Evolutionary conservation across 2,329 filamentous ascomycete genomes (phyloP), one percentile per base, ranked within the genome.

Genomic region (Parastagonospora nodorum): DNA sequence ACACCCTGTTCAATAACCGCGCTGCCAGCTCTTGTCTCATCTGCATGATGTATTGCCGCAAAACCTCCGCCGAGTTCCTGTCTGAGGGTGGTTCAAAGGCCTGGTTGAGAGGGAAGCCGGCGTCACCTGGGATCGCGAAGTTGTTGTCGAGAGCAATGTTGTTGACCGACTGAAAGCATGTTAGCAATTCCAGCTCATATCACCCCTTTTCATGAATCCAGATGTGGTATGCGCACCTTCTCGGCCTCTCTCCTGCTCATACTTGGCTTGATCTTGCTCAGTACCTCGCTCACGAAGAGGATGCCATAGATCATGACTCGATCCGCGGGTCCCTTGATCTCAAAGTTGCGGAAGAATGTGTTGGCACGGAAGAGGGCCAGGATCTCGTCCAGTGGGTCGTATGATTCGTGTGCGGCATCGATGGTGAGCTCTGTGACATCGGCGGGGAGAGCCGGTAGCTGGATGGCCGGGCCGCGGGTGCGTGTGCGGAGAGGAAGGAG

Each of bases 291-390:
- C 68, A 97, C 84, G 77, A 93, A 97, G 72, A 96, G 83, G 74
- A 97, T 99, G 57, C 93, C 93, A 78, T 99, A 99, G 69, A 97
- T 92, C 62, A 99, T 83, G 69, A 97, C 86, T 35, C 94, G 85
- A 77, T 99, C 94, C 51, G 94, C 93, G 24, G 91, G 89, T 11
- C 94, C 94, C 78, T 96, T 93, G 80, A 97, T 96, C 82, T 97
- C 94, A 69, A 99, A 99, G 83, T 97, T 99, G 69, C 94, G 89
- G 83, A 97, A 99, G 77, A 99, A 93, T 53, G 93, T 97, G 81
- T 99, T 97, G 67, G 94, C 93, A 60, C 94, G 90, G 83, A 97
- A 99, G 42, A 97, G 84, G 10, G 88, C 84, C 48, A 99, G 84
- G 44, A 95, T 87, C 80, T 99, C 94, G 78, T 99, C 94, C 48